Evolutionary conservation across 208 protist species (phyloP), one percentile per base, ranked within the genome.

Genomic region (Leishmania turanica): DNA sequence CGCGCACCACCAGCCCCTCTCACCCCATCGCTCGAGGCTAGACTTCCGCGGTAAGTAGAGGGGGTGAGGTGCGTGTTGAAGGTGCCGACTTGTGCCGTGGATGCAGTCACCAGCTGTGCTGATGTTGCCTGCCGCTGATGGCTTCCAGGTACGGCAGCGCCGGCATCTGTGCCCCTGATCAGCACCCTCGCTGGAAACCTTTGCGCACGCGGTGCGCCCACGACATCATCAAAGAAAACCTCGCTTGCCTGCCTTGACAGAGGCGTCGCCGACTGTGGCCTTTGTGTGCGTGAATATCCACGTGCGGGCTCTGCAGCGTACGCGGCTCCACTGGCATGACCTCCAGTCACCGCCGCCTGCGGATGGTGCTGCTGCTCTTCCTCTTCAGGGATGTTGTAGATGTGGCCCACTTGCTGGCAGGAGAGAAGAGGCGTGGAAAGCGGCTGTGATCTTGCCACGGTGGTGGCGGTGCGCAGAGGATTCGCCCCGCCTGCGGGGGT

Each of bases 311-410:
- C 69, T 34, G 40, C 24, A 51, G 69, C 69, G 24, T 53, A 73
- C 9, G 69, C 21, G 24, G 24, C 69, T 13, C 27, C 1, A 37
- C 42, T 17, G 21, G 69, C 8, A 51, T 7, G 21, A 47, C 66
- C 66, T 24, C 40, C 66, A 3, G 66, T 13, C 13, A 49, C 31
- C 69, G n/a, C 72, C 51, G 53, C 34, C 51, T 54, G 15, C 72
- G 19, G 19, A 51, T 64, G 72, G 31, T 56, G 51, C 53, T 62
- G 72, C 11, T 62, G 51, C 31, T 76, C 72, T 27, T 58, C 47
- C 47, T 56, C 51, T 17, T 62, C 51, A 42, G 72, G 34, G n/a
- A 76, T 76, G 72, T 76, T 76, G 72, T 76, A 76, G 34, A 64
- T 34, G 74, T 65, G 47, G 40, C 53, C 13, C 31, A 47, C 56